Evolutionary conservation across 805 yeast species (phyloP).

Genomic region (Ogataea populi-albae): DNA sequence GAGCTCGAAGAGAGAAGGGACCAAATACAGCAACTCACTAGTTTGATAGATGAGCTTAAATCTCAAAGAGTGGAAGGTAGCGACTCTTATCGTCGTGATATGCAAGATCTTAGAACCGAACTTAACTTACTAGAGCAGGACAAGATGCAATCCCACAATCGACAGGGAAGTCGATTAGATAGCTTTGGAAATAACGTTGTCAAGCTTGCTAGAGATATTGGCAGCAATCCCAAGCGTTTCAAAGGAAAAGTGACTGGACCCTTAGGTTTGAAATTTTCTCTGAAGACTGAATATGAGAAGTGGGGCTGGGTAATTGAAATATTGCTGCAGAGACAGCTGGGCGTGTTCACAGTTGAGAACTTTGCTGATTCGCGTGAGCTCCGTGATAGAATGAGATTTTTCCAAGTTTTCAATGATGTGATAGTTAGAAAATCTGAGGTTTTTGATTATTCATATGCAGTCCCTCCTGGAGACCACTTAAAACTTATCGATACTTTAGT

Average conservation of each 20-base stretch:
- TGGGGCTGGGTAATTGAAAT: conserved; percentile 67
- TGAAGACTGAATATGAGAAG: conserved; percentile 49
- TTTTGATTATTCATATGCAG: conserved; percentile 49
- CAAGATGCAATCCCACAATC: conserved; percentile 31
- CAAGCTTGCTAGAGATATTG: conserved; percentile 40
- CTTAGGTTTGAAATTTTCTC: conserved; percentile 56
- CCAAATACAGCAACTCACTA: conserved; percentile 13
- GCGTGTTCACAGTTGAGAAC: conserved; percentile 65
- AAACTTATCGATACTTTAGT: conserved; percentile 62
- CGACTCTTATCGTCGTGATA: conserved; percentile 8
- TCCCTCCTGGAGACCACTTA: conserved; percentile 39
- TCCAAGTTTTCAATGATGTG: conserved; percentile 38
- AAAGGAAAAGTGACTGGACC: conserved; percentile 73
- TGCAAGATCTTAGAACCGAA: conserved; percentile 21
- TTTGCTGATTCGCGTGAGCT: conserved; percentile 54
- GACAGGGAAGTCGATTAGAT: conserved; percentile 29
- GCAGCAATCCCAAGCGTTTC: conserved; percentile 36
- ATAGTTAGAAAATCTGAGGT: conserved; percentile 53
- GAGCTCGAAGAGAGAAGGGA: conserved; percentile 15
- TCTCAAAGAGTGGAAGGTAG: conserved; percentile 13
- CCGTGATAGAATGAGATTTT: conserved; percentile 32
- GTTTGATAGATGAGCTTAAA: conserved; percentile 9
- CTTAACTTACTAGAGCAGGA: conserved; percentile 17
- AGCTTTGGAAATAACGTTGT: conserved; percentile 52
- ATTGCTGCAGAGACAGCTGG: conserved; percentile 46